Conservation (phyloP, 345 rosid genomes). For the Linum lewisii region DNA sequence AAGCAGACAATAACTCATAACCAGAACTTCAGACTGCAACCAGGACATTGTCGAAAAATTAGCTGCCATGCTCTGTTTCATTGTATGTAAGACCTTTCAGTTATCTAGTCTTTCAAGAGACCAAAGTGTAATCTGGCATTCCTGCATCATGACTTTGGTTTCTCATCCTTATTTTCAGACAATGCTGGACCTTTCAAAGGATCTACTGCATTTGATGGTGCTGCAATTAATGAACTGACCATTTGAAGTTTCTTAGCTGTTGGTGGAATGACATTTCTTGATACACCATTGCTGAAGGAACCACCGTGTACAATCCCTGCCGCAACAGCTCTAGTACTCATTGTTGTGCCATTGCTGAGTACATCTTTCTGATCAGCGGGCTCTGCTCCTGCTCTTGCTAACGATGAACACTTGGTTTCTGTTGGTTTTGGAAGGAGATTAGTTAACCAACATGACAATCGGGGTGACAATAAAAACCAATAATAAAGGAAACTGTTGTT, state of each 20-base stretch:
- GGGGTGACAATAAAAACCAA: not conserved
- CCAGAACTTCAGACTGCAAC: no score
- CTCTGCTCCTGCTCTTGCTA: slow-evolving; percentile 62
- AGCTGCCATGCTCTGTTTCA: no score
- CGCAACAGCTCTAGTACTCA: slow-evolving; percentile 26
- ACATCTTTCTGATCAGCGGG: slow-evolving; percentile 35
- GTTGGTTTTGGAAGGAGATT: slow-evolving; percentile 17
- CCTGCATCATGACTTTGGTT: slow-evolving; percentile 26
- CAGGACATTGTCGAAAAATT: no score
- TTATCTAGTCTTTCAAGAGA: no score
- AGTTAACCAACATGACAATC: not conserved
- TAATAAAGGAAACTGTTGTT: not conserved
- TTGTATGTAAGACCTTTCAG: no score
- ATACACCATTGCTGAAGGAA: slow-evolving; percentile 37
- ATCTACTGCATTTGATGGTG: slow-evolving; percentile 17
- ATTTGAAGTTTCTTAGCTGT: slow-evolving; percentile 26
- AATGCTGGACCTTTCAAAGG: slow-evolving; percentile 29
- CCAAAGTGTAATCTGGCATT: no score
- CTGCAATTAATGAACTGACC: slow-evolving; percentile 18
- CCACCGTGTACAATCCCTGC: slow-evolving; percentile 32
- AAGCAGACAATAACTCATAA: no score
- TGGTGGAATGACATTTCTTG: slow-evolving; percentile 26
- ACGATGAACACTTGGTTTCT: slow-evolving; percentile 65
- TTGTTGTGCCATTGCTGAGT: slow-evolving; percentile 26
- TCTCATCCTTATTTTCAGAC: slow-evolving; percentile 33